These are phyloP conservation scores for Penicillium silybi DNA, from an alignment of 495 filamentous ascomycete species.

Conservation along the genomic window DNA sequence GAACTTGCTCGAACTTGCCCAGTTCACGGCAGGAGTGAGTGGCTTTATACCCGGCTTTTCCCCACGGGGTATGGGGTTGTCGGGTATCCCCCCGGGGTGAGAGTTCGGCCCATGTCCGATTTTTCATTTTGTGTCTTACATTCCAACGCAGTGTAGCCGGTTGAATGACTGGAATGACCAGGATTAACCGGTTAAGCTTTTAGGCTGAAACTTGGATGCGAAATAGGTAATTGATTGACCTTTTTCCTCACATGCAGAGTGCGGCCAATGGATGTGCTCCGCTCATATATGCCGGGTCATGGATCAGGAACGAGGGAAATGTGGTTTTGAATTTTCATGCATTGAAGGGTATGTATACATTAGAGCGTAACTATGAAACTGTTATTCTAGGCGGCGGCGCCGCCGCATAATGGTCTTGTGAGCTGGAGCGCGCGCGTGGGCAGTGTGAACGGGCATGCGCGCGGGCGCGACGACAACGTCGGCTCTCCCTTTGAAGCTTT, in stretches of 20 bases:
- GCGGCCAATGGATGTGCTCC: not conserved
- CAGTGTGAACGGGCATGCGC: not conserved
- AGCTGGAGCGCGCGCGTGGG: no score
- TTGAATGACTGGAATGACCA: not conserved
- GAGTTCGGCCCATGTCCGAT: conserved; percentile 4
- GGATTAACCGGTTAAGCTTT: not conserved
- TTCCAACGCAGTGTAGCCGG: not conserved
- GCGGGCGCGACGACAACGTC: not conserved
- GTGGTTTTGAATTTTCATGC: not conserved
- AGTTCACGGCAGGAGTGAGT: not conserved
- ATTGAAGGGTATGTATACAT: not conserved
- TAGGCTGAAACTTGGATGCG: not conserved
- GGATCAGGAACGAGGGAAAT: not conserved
- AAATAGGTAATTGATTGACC: not conserved
- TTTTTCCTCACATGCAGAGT: not conserved
- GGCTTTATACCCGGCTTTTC: not conserved
- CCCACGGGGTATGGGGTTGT: not conserved
- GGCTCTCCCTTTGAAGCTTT: not conserved
- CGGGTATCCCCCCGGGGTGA: not conserved
- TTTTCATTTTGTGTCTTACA: not conserved
- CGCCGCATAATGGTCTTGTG: not conserved
- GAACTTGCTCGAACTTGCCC: not conserved
- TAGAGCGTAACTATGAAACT: not conserved
- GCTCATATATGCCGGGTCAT: not conserved
- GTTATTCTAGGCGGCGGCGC: not conserved